Percentiles rank a stretch among this genome's conserved stretches.
Conservation (phyloP, 306 rosid species). For the Comarum palustre region DNA sequence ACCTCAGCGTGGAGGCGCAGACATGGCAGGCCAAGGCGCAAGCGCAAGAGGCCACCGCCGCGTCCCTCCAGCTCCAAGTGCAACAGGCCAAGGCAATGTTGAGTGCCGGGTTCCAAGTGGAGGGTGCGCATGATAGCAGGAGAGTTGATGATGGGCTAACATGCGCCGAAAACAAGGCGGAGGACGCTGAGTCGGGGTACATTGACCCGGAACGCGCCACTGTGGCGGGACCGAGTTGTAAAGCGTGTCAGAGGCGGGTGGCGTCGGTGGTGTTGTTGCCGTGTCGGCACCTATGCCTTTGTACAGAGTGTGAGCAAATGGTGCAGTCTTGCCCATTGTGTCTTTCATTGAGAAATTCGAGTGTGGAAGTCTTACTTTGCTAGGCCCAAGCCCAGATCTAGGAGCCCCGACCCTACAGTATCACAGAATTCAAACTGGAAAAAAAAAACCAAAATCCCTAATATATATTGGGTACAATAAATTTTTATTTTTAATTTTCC, state of each 20-base stretch:
- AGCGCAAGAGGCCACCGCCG: constrained; percentile 70
- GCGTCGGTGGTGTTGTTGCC: constrained; percentile 79
- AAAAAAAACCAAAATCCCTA: not conserved
- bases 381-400: constrained; percentile 43
- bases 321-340: constrained; percentile 77
- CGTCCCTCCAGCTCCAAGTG: constrained; percentile 63
- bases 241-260: constrained; percentile 57
- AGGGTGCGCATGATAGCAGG: constrained; percentile 28
- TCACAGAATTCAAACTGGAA: constrained; percentile 1
- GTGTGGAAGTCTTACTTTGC: constrained; percentile 63
- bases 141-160: constrained; percentile 35
- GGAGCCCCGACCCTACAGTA: constrained; percentile 32
- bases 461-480: constrained; percentile 30
- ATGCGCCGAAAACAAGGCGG: constrained; percentile 55
- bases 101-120: constrained; percentile 26
- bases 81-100: constrained; percentile 56
- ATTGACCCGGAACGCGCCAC: constrained; percentile 64
- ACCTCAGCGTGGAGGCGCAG: constrained; percentile 63
- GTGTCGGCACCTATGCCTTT: constrained; percentile 78
- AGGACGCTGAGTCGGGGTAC: constrained; percentile 83
- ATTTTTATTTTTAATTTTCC: not conserved
- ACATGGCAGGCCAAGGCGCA: constrained; percentile 80
- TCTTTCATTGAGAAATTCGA: constrained; percentile 57
- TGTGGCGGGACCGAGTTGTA: constrained; percentile 54
- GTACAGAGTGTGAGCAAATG: constrained; percentile 60